Evolutionary conservation across 352 stramenopile species (phyloP).

Genomic region (Phytophthora macrochlamydospora): DNA sequence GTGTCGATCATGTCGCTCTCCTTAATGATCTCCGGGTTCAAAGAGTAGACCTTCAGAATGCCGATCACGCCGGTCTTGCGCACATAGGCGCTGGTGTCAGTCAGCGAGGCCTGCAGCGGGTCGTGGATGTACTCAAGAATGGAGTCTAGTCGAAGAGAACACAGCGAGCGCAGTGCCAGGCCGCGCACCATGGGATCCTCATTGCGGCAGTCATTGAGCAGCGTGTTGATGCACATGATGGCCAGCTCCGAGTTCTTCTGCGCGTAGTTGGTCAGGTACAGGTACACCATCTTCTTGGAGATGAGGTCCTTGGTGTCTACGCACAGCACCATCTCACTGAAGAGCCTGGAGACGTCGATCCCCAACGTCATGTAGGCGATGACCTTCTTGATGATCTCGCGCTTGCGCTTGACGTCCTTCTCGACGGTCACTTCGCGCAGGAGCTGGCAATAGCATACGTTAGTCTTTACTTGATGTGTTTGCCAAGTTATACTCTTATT

Average conservation of each 20-base stretch:
- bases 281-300: slow-evolving; percentile 99
- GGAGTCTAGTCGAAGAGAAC: slow-evolving; percentile 95
- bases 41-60: slow-evolving; percentile 97
- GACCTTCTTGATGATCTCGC: slow-evolving; percentile 99
- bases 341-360: slow-evolving; percentile 99
- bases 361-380: slow-evolving; percentile 99
- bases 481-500: not conserved
- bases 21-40: slow-evolving; percentile 92
- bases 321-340: slow-evolving; percentile 99
- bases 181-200: slow-evolving; percentile 99
- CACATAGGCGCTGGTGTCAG: slow-evolving; percentile 97
- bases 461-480: not conserved
- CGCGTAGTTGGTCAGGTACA: slow-evolving; percentile 99
- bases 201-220: slow-evolving; percentile 99
- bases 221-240: slow-evolving; percentile 99
- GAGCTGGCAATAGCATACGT: slow-evolving; percentile 57
- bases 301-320: slow-evolving; percentile 98
- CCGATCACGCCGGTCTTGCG: slow-evolving; percentile 99
- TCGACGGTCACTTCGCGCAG: slow-evolving; percentile 97
- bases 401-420: slow-evolving; percentile 96
- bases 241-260: slow-evolving; percentile 98
- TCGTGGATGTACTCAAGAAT: slow-evolving; percentile 99
- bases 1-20: slow-evolving; percentile 97
- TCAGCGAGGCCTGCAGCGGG: slow-evolving; percentile 91
- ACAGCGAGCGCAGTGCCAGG: slow-evolving; percentile 96